Base-by-base conservation (phyloP, 306 rosid genomes). In the Cucumis hystrix region DNA sequence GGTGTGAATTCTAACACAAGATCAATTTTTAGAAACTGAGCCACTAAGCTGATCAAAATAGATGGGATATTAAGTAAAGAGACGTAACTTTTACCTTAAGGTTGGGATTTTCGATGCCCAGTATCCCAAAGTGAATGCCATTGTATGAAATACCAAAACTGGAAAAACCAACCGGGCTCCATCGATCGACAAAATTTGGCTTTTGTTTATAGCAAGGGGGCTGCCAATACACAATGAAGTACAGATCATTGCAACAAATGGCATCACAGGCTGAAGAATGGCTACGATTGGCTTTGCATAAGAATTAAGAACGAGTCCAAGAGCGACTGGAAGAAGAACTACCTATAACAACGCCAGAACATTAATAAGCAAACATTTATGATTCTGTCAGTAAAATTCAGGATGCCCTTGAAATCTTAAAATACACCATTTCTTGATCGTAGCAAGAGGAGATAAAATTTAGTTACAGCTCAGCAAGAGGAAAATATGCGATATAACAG, bases 181-280 rank as follows among this genome's bases (percentile, higher is more conserved):
- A 77, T 92, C 93, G 12, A 60, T 80, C 1, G 97, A 90, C 73
- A 95, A 78, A 80, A 95, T 95, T 80, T 86, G 97, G 80, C 82
- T 82, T 75, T 83, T 87, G 77, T 95, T 95, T 75, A 92, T 87
- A 23, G 99, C 92, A 59, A 95, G 97, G 14, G 99, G 99, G 85
- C 99, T 90, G 30, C 97, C 99, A 17, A 95, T 95, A 91, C 99
- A 92, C 82, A 95, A 6, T 17, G 99, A 95, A 79, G 99, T 95
- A 82, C 99, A 95, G 76, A 92, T 79, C 92, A 95, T 92, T 17
- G 99, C 99, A 83, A 95, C 91, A 78, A 90, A 85, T 6, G 99
- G 99, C 99, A 95, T 95, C 85, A 90, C 83, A 8, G 97, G 99
- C 72, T 72, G 93, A 87, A 95, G 82, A 77, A 91, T 63, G 72